Base-by-base conservation (phyloP, 192 early-diverging fungal genomes). In the Coemansia sp. region DNA sequence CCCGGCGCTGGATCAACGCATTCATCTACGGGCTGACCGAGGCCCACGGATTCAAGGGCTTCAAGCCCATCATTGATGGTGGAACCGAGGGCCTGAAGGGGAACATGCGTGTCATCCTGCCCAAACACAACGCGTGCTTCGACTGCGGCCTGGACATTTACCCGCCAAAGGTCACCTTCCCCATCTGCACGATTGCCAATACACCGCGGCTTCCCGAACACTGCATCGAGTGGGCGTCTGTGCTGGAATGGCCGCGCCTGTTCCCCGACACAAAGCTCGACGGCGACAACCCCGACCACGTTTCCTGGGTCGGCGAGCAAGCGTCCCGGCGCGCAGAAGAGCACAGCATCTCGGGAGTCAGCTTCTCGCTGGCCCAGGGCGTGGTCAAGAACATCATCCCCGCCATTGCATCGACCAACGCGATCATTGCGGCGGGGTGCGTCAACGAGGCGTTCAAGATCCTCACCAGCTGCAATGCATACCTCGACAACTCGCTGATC, bases 311-410 rank as follows among this genome's bases (percentile, higher is more conserved):
- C 1, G 83, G 79, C 29, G 75, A 85, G 38, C 60, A 64, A 44
- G 88, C 88, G 1, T 54, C 67, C 4, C 57, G 60, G 25, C 75
- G 96, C 11, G 96, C 89, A 1, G 60, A 62, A n/a, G 60, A 87
- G 44, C 93, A 86, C 56, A 86, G 83, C 48, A 98, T 98, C 42
- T 57, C 75, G 5, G 93, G 92, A 7, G 84, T 98, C 11, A 94
- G 82, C 1, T 94, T 90, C 44, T 82, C 87, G 17, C 76, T 98
- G 36, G 89, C 93, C 0, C 91, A 95, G 66, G 93, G 92, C 7
- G 96, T 98, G 14, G 91, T 98, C 41, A 98, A 98, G 75, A 94
- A 95, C 68, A 96, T 96, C 44, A 96, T 99, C 47, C 96, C 96
- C 1, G 92, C 94, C 8, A 93, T 99, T 66, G 94, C 86, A 16